Evolutionary conservation across 768 basidiomycete species (phyloP), one percentile per base, ranked within the genome.

Genomic region (Serendipita sp.): DNA sequence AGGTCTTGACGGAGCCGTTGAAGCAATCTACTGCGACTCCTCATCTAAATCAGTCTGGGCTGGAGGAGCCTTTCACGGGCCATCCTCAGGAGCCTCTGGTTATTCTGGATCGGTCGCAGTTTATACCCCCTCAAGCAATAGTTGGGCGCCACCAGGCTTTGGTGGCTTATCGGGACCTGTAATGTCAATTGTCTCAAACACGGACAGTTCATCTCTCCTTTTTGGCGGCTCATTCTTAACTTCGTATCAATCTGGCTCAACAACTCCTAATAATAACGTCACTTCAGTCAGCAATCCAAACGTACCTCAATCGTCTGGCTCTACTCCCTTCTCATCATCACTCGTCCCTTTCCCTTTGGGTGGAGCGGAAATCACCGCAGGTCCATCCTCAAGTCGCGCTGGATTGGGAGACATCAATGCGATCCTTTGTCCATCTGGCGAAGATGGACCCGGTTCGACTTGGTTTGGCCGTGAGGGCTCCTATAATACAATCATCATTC

Each of bases 191-290:
- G 79, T 83, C 40, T 75, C 85, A 34, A 88, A 88, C 69, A 75
- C 84, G 40, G 84, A 89, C 63, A 78, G 80, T 63, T 75, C 78
- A 11, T 88, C 87, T 66, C 75, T 97, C 63, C 86, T 93, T 71
- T 93, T 98, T 70, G 80, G 87, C 0, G 96, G 96, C 44, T 86
- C 86, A 11, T 99, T 99, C 76, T 69, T 87, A 64, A 87, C 89
- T 2, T 75, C 81, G 1, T 93, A 90, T 71, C 74, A 74, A 33
- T 83, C 83, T 50, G 80, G 76, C 66, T 76, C 73, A 3, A 74
- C 78, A 36, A 84, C 84, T 45, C 40, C 40, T 40, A 86, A 86
- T 70, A 60, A 31, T 60, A 60, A 60, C 31, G 34, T 27, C 11
- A 60, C 55, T n/a, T n/a, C 29, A 11, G 36, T 60, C 27, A 60